These are phyloP conservation scores for Colletotrichum tanaceti DNA, from an alignment of 2,329 filamentous ascomycete genomes.

Conservation along the genomic window DNA sequence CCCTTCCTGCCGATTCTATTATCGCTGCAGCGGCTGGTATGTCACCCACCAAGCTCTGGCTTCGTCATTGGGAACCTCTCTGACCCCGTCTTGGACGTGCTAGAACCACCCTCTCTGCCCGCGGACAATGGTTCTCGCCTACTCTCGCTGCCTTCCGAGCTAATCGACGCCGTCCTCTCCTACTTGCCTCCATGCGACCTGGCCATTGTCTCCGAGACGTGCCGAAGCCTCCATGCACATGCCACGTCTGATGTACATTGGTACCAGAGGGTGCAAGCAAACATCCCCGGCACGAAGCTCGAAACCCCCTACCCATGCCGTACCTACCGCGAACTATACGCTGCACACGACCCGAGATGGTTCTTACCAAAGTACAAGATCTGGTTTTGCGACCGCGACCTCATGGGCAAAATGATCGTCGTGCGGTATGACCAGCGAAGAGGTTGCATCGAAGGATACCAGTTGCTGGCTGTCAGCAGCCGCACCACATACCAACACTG, in stretches of 20 bases:
- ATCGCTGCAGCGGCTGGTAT: constrained; percentile 9
- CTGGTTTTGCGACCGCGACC: constrained; percentile 83
- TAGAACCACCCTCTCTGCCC: constrained; percentile 16
- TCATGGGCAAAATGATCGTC: constrained; percentile 80
- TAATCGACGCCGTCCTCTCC: constrained; percentile 77
- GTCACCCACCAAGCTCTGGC: not conserved
- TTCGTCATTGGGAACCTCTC: not conserved
- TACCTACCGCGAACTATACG: constrained; percentile 78
- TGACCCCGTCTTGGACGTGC: not conserved
- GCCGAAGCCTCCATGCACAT: constrained; percentile 68
- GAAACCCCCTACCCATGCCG: constrained; percentile 66
- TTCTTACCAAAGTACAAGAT: constrained; percentile 83
- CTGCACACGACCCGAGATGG: constrained; percentile 83
- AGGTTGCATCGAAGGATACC: constrained; percentile 84
- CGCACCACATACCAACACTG: constrained; percentile 69
- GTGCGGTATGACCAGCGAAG: constrained; percentile 79
- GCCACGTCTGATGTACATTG: constrained; percentile 77
- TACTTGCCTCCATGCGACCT: constrained; percentile 75
- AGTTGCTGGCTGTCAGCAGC: constrained; percentile 74
- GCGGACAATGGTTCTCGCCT: constrained; percentile 49
- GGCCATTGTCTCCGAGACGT: constrained; percentile 68
- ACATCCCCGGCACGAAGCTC: constrained; percentile 69
- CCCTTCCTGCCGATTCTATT: constrained; percentile 15
- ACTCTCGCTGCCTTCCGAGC: constrained; percentile 75
- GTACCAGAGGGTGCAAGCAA: constrained; percentile 75